phyloP scores from a whole-genome alignment of 148 eudicot species.

The Gaultheria prostrata region DNA sequence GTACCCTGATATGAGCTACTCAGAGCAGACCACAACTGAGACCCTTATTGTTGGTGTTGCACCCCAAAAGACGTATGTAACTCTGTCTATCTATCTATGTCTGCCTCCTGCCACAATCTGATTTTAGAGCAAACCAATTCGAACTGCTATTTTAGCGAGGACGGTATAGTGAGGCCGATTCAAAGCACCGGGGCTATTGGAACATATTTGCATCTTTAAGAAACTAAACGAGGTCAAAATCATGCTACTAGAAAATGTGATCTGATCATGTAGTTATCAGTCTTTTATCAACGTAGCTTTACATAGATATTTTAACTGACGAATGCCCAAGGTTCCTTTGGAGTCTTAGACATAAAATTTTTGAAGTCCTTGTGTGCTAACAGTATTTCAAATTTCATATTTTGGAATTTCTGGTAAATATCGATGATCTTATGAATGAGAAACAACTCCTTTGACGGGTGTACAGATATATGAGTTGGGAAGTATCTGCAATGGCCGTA shows the following conservation, averaged over 20 bases:
- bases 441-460: neutral
- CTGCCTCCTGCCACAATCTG: neutral
- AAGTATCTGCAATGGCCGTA: neutral
- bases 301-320: neutral
- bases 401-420: neutral
- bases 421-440: neutral
- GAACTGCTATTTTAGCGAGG: neutral
- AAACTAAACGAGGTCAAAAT: too few relatives aligned
- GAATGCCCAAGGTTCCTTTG: neutral
- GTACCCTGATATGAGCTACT: slow-evolving; percentile 54
- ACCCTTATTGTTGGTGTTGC: slow-evolving; percentile 54
- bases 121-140: neutral
- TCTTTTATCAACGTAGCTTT: neutral
- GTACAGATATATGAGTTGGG: neutral
- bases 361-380: neutral
- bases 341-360: neutral
- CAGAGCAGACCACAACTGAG: slow-evolving; percentile 33
- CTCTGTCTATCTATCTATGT: neutral
- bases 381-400: neutral
- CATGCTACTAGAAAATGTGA: too few relatives aligned
- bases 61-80: slow-evolving; percentile 40
- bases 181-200: neutral
- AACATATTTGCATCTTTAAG: neutral
- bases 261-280: neutral
- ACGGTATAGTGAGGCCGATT: neutral